Base-by-base conservation (phyloP, 495 filamentous ascomycete genomes). In the Staphylotrichum tortipilum region DNA sequence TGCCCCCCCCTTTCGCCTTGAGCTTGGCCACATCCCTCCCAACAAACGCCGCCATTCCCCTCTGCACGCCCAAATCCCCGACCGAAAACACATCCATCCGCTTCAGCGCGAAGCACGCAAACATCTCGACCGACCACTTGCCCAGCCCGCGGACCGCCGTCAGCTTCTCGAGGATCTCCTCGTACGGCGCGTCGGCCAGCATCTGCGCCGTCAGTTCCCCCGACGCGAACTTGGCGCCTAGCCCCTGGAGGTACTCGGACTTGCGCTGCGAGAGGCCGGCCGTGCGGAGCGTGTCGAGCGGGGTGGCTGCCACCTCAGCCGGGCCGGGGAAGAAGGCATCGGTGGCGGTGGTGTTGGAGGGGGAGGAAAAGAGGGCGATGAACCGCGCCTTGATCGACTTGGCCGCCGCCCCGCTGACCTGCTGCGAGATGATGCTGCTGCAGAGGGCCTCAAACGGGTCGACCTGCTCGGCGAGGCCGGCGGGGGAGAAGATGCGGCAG, bases 91-190 rank as follows among this genome's bases (percentile, higher is more conserved):
- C 84, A 73, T 97, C 91, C 75, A 86, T 83, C 21, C 94, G 75
- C 76, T 95, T 95, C 37, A 97, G 68, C 10, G 78, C 84, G 66
- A 97, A 97, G 61, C 84, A 85, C 52, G 89, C 84, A 70, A 98
- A 98, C 91, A 96, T 97, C 73, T 95, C 90, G 18, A 91, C 92
- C 45, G 83, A 88, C 92, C 94, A 97, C 52, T 69, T 74, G 3
- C 92, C 92, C 43, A 98, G 66, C 4, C 92, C 92, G 29, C 90
- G 73, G 28, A 98, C 89, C 17, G 86, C 85, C n/a, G 79, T 85
- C 52, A 98, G 68, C 59, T 76, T 83, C 68, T 85, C 77, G 28
- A 96, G 62, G 11, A 98, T 70, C 57, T 95, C 89, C 43, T 94
- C 89, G 68, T 98, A 88, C 35, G 78, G 78, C 7, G 88, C 89